Conservation (phyloP, 306 rosid species). For the Lathyrus aphaca region DNA sequence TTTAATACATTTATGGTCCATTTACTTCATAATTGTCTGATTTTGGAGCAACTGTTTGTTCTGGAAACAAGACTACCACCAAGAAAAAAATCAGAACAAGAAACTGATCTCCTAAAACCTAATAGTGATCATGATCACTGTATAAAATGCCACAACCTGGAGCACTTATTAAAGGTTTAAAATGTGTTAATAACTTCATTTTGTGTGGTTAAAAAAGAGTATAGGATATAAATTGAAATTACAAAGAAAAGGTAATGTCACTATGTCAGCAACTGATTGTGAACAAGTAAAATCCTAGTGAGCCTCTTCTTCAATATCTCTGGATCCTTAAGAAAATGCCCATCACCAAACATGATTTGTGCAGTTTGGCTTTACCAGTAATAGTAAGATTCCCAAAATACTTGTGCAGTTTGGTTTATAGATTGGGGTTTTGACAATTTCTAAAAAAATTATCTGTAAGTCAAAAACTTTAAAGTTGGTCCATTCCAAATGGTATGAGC, state of each 20-base stretch:
- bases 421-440: neutral
- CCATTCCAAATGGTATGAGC: neutral
- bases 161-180: conserved; percentile 1
- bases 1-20: conserved; percentile 15
- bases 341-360: neutral
- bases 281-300: neutral
- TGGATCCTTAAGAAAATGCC: neutral
- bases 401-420: conserved; percentile 1
- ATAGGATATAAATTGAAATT: neutral
- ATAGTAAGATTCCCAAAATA: conserved; percentile 5
- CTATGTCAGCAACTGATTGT: neutral
- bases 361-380: neutral
- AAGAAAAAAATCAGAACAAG: neutral
- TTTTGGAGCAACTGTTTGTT: neutral
- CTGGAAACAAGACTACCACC: conserved; percentile 8
- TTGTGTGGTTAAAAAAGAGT: conserved; percentile 11
- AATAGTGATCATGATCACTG: neutral
- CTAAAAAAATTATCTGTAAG: neutral
- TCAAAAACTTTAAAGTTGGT: conserved; percentile 15
- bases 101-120: conserved; percentile 4
- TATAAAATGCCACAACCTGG: conserved; percentile 17
- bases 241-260: neutral
- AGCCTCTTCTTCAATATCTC: neutral
- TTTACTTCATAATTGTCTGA: neutral
- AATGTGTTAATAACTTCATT: neutral